These are phyloP conservation scores for Rhizophora apiculata DNA, from an alignment of 345 rosid species.

Conservation along the genomic window DNA sequence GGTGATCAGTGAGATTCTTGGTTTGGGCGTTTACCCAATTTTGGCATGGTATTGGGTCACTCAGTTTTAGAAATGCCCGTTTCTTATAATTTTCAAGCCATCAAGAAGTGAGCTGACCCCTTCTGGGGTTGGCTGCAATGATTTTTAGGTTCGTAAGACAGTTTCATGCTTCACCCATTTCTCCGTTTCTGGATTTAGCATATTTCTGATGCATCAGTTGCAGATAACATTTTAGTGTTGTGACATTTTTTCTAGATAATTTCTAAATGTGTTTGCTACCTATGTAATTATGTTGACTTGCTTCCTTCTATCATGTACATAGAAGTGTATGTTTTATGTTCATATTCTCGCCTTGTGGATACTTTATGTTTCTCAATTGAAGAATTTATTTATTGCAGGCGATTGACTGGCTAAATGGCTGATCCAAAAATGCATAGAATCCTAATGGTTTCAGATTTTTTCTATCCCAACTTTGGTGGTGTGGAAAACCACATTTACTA, in stretches of 20 bases:
- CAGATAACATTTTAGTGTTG: too few species aligned
- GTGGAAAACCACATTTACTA: conserved; percentile 91
- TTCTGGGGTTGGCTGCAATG: too few species aligned
- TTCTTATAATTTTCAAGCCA: neutral
- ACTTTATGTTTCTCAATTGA: neutral
- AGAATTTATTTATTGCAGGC: conserved; percentile 25
- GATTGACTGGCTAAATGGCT: conserved; percentile 40
- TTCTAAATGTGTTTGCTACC: neutral
- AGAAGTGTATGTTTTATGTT: neutral
- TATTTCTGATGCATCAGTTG: too few species aligned
- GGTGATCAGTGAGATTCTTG: too few species aligned
- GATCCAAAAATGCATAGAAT: conserved; percentile 51
- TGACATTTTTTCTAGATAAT: too few species aligned
- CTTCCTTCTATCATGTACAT: neutral
- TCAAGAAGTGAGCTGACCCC: neutral
- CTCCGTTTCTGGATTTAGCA: too few species aligned
- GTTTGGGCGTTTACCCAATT: neutral
- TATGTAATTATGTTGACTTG: neutral
- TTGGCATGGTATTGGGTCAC: neutral
- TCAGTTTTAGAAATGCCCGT: neutral
- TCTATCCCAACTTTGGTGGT: conserved; percentile 96
- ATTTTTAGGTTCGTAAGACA: too few species aligned
- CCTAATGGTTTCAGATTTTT: conserved; percentile 94
- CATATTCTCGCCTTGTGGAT: neutral
- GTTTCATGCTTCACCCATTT: too few species aligned